Evolutionary conservation across 768 basidiomycete species (phyloP).

Genomic region (Boletales sp.): DNA sequence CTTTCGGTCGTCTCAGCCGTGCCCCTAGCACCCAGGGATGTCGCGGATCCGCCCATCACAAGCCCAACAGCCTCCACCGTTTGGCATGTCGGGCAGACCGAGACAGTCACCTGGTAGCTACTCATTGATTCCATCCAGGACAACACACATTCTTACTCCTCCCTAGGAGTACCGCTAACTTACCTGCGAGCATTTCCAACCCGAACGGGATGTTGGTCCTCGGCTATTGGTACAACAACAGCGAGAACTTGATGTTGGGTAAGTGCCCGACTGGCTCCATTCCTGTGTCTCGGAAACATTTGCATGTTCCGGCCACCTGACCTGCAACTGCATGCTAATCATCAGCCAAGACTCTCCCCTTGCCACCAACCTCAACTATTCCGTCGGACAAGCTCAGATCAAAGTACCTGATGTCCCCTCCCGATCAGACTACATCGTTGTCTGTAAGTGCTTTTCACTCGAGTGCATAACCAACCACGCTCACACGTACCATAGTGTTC

Average conservation of each 20-base stretch:
- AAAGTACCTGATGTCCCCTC: slow-evolving; percentile 34
- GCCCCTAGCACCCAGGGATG: slow-evolving; percentile 39
- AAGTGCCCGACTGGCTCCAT: slow-evolving; percentile 7
- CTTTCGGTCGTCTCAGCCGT: slow-evolving; percentile 24
- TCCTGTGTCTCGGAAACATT: background rate
- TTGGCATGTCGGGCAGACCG: slow-evolving; percentile 42
- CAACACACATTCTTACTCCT: slow-evolving; percentile 24
- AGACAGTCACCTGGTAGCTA: slow-evolving; percentile 49
- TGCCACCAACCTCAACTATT: slow-evolving; percentile 31
- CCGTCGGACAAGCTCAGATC: slow-evolving; percentile 30
- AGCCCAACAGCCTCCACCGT: slow-evolving; percentile 39
- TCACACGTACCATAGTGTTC: slow-evolving; percentile 25
- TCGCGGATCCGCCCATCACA: slow-evolving; percentile 46
- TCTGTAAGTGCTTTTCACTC: slow-evolving; percentile 26
- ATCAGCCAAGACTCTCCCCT: slow-evolving; percentile 29
- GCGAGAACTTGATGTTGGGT: slow-evolving; percentile 32
- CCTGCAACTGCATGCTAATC: slow-evolving; percentile 4
- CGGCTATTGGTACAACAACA: slow-evolving; percentile 21
- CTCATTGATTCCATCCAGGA: background rate
- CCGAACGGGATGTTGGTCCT: slow-evolving; percentile 30
- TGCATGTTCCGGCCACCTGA: background rate
- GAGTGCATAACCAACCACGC: background rate
- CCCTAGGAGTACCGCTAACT: slow-evolving; percentile 13
- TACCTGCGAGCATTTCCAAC: slow-evolving; percentile 30
- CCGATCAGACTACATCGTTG: slow-evolving; percentile 33